phyloP scores from a whole-genome alignment of 306 rosid species.

The Acacia crassicarpa region DNA sequence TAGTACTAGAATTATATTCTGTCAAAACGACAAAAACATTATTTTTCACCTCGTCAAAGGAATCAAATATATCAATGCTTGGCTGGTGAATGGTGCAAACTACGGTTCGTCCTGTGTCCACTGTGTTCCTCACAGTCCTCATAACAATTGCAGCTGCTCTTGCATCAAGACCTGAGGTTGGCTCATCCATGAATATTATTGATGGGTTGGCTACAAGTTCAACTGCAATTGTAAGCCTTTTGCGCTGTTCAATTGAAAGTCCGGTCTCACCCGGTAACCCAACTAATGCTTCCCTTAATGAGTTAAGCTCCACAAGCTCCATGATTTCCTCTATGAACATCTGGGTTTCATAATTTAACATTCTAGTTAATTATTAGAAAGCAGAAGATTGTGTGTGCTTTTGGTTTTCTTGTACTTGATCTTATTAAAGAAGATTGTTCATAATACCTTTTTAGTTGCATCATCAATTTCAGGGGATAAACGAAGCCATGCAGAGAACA shows the following conservation, averaged over 20 bases:
- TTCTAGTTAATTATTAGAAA: neutral
- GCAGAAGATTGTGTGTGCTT: neutral
- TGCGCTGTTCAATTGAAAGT: conserved; percentile 83
- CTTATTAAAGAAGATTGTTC: neutral
- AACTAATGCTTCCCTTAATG: conserved; percentile 71
- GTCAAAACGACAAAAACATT: neutral
- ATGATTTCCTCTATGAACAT: conserved; percentile 90
- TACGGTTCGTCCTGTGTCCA: conserved; percentile 88
- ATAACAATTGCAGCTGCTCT: conserved; percentile 95
- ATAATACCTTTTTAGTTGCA: conserved; percentile 59
- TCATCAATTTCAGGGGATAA: conserved; percentile 63
- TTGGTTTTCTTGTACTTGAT: neutral
- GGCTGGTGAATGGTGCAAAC: conserved; percentile 99
- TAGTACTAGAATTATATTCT: neutral
- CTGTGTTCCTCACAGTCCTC: conserved; percentile 94
- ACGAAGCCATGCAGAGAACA: conserved; percentile 84
- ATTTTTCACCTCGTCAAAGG: conserved; percentile 79
- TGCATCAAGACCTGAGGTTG: conserved; percentile 97
- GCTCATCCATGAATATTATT: conserved; percentile 96
- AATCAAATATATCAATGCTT: conserved; percentile 90
- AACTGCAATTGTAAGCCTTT: conserved; percentile 82
- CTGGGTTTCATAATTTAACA: conserved; percentile 30
- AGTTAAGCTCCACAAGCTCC: conserved; percentile 86
- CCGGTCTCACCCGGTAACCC: conserved; percentile 82
- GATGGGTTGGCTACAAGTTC: conserved; percentile 97